Percentiles rank a stretch among this genome's conserved stretches.
Conservation (phyloP, 768 basidiomycete genomes). For the Neoboletus subvelutipes region DNA sequence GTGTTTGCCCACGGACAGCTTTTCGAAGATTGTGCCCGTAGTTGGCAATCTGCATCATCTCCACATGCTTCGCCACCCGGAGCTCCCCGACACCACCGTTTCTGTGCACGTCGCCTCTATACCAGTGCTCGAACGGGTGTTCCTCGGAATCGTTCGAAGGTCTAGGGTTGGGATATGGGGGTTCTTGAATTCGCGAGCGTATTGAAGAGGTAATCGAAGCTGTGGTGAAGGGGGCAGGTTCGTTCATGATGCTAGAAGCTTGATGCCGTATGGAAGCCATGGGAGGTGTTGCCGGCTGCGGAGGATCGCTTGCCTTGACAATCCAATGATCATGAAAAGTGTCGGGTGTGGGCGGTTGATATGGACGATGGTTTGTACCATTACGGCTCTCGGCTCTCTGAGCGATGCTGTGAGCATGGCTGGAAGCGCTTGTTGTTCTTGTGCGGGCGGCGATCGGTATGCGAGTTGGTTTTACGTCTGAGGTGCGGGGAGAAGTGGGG, state of each 20-base stretch:
- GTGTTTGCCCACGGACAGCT: slow-evolving; percentile 22
- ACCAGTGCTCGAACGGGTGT: slow-evolving; percentile 86
- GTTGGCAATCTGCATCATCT: slow-evolving; percentile 88
- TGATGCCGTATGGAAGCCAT: slow-evolving; percentile 38
- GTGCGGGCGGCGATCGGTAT: slow-evolving; percentile 46
- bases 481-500: slow-evolving; percentile 45
- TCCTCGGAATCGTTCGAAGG: slow-evolving; percentile 77
- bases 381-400: slow-evolving; percentile 39
- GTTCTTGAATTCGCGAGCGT: slow-evolving; percentile 36
- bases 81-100: slow-evolving; percentile 90
- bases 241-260: slow-evolving; percentile 55
- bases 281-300: slow-evolving; percentile 32
- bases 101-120: slow-evolving; percentile 80
- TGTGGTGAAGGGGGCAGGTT: slow-evolving; percentile 60
- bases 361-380: slow-evolving; percentile 25
- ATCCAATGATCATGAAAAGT: slow-evolving; percentile 32
- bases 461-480: slow-evolving; percentile 44
- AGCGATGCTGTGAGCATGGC: slow-evolving; percentile 34
- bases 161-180: slow-evolving; percentile 39
- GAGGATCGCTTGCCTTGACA: slow-evolving; percentile 29
- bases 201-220: slow-evolving; percentile 46
- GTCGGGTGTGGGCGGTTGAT: slow-evolving; percentile 30
- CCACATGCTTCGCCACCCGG: slow-evolving; percentile 67
- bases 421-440: slow-evolving; percentile 43
- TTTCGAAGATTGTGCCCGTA: slow-evolving; percentile 65